Evolutionary conservation across 208 protist genomes (phyloP).

Genomic region (Trypanosoma mega): DNA sequence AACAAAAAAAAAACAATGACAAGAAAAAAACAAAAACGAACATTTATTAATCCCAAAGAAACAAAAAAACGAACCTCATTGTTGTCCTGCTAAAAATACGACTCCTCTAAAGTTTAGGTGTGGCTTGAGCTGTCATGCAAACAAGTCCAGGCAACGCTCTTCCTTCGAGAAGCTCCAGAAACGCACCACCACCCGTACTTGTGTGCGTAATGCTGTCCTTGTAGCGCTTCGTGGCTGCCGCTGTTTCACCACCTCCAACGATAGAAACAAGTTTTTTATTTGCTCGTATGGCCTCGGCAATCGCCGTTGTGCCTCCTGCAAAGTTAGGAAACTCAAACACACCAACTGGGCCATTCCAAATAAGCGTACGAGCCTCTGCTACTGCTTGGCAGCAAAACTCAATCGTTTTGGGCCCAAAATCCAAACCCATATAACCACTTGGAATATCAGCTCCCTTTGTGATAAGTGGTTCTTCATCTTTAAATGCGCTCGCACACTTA

Average conservation of each 20-base stretch:
- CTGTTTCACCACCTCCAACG: slow-evolving; percentile 98
- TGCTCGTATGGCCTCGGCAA: slow-evolving; percentile 73
- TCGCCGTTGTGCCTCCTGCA: slow-evolving; percentile 76
- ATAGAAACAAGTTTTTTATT: slow-evolving; percentile 90
- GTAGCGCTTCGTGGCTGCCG: slow-evolving; percentile 90
- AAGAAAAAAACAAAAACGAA: slow-evolving; percentile 21
- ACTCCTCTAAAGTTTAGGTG: slow-evolving; percentile 59
- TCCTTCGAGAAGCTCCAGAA: slow-evolving; percentile 99
- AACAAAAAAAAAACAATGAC: slow-evolving; percentile 11
- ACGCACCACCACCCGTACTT: slow-evolving; percentile 99
- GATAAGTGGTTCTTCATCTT: slow-evolving; percentile 68
- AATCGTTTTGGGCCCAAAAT: slow-evolving; percentile 95
- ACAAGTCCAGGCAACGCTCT: slow-evolving; percentile 93
- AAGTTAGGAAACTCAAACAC: slow-evolving; percentile 99
- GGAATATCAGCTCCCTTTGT: slow-evolving; percentile 83
- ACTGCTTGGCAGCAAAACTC: slow-evolving; percentile 77
- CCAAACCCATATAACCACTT: slow-evolving; percentile 93
- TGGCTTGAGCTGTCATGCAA: slow-evolving; percentile 81
- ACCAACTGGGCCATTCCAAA: slow-evolving; percentile 98
- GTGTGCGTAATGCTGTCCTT: slow-evolving; percentile 95
- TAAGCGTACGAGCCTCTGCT: slow-evolving; percentile 83
- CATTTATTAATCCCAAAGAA: background rate
- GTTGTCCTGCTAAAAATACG: too few relatives aligned
- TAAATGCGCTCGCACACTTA: slow-evolving; percentile 94
- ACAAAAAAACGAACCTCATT: too few relatives aligned